Base-by-base conservation (phyloP, 768 basidiomycete genomes). In the Hirschioporus abietinus region DNA sequence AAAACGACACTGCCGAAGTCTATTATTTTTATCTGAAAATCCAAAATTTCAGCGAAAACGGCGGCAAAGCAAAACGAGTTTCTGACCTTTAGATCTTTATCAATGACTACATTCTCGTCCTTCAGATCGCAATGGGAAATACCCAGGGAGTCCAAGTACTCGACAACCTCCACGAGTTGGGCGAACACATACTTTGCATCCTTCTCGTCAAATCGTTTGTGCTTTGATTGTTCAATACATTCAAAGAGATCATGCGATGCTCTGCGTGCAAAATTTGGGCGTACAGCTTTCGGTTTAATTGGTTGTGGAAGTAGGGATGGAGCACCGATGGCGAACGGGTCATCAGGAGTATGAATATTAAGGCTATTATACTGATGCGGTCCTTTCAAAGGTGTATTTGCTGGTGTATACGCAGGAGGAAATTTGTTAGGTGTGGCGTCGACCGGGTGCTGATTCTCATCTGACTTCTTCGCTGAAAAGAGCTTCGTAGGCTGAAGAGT, bases 41-140 rank as follows among this genome's bases (percentile, higher is more conserved):
- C 61, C 10, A 30, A 8, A 8, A 67, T 64, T 61, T 70, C n/a
- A 61, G 25, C 25, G 12, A 58, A 36, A 65, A n/a, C n/a, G 9
- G 30, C 26, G 52, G n/a, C 64, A 42, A 24, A 66, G 70, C 66
- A 61, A 74, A 74, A 42, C 27, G 27, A 35, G 58, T 42, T 35
- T 67, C 78, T 67, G 72, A 89, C 91, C 79, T 85, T 90, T 68
- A 92, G 81, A 68, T 90, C 78, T 75, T 78, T 80, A 77, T 92
- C 91, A 36, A 94, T 87, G 64, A 94, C 86, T 62, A 95, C 76
- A 73, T 99, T 99, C 76, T 99, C 96, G 65, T 98, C 96, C 75
- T 99, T 99, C 72, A 99, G 88, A 75, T 99, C 96, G 57, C 96
- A 90, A 76, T 99, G 96, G 0, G 91, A 88, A 70, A 99, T 92